Base-by-base conservation (phyloP, 2,329 filamentous ascomycete species). In the Xylaria sp. region DNA sequence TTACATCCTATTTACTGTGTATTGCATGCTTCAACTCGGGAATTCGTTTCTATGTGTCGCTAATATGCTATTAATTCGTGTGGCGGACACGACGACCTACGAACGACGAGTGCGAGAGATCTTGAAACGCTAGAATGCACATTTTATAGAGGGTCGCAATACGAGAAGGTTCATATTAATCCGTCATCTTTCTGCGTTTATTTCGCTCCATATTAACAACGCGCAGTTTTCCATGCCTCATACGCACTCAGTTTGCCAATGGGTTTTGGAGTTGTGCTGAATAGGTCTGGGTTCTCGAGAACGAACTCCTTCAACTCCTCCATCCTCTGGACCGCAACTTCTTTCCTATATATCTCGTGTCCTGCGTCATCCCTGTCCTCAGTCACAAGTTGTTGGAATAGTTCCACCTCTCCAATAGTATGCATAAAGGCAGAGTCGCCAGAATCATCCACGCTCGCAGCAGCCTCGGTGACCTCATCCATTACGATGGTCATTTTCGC, bases 201-300 rank as follows among this genome's bases (percentile, higher is more conserved):
- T n/a, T n/a, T n/a, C n/a, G n/a, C n/a, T 9, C 19, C 3, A 30
- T 12, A 2, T 53, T 61, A 68, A 21, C 27, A n/a, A 32, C 34
- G 48, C 7, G 24, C 19, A 21, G 51, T 39, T 56, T 56, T 70
- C 71, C 71, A 73, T 11, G 24, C 50, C 8, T 71, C 60, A 63
- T 73, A 72, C 3, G 70, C 71, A 2, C 60, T 54, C 61, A 73
- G 69, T 34, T 72, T 73, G 39, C 68, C 70, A 21, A 72, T 47
- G 4, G 71, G 71, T 8, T 47, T 32, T 7, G 68, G 71, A 14
- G 14, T 65, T 14, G 57, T 71, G 34, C 42, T 34, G 58, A 73
- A 73, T 5, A 73, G 54, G 4, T 64, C 64, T 4, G 60, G 21
- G 51, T 71, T 58, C n/a, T n/a, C 50, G 11, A 50, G 4, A 64